These are phyloP conservation scores for Sclerotinia glacialis DNA, from an alignment of 2,329 filamentous ascomycete species.

Conservation along the genomic window DNA sequence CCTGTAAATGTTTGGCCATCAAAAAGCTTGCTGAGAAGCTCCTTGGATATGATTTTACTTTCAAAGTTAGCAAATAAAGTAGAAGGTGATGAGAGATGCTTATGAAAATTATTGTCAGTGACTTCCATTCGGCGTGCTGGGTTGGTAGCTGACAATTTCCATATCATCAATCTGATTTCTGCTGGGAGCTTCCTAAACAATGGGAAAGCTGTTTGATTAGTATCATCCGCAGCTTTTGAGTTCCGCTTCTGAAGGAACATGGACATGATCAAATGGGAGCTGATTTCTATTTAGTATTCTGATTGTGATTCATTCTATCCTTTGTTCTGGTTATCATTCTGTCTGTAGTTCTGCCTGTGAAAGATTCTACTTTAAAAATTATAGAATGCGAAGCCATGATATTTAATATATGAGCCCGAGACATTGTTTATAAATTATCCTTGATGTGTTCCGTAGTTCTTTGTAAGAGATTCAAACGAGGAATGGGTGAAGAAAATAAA, in stretches of 20 bases:
- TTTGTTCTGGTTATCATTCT: too few relatives aligned
- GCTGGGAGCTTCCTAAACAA: not conserved
- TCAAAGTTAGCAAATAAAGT: not conserved
- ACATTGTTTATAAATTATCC: not conserved
- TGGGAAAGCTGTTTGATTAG: not conserved
- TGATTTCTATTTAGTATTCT: not conserved
- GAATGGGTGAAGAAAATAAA: too few relatives aligned
- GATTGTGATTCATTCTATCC: too few relatives aligned
- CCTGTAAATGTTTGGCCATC: not conserved
- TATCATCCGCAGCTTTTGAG: too few relatives aligned
- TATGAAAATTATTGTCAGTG: not conserved
- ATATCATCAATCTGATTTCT: not conserved
- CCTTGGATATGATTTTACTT: not conserved
- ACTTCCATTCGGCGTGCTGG: not conserved
- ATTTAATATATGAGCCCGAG: not conserved
- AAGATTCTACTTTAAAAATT: not conserved
- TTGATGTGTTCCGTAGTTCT: too few relatives aligned
- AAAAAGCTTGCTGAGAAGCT: not conserved
- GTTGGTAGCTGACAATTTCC: not conserved
- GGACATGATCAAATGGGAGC: too few relatives aligned
- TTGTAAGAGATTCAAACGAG: too few relatives aligned
- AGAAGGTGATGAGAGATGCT: not conserved
- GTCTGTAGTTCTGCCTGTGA: not conserved
- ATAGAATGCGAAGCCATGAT: not conserved
- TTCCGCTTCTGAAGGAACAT: too few relatives aligned